Base-by-base conservation (phyloP, 1,284 basidiomycete species). In the Schizophyllum commune region DNA sequence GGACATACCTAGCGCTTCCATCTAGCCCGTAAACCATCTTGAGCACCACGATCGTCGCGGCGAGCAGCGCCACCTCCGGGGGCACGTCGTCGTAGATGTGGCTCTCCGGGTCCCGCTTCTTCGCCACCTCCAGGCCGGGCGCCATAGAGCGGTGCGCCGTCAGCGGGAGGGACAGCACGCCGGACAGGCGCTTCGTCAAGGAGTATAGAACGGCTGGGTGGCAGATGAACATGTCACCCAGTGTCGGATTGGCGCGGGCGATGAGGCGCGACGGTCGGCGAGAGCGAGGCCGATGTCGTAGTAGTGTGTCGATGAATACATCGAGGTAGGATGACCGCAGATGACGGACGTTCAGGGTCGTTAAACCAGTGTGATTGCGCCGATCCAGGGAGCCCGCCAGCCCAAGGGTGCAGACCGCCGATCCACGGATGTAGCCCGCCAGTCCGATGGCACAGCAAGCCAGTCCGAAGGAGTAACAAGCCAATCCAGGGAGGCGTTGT, bases 21-120 rank as follows among this genome's bases (percentile, higher is more conserved):
- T 94, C 92, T 32, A 95, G 71, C 1, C 93, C 92, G 68, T 95
- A 94, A 9, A 87, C 81, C 76, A 95, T 77, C 74, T 94, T 95
- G 70, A 94, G 77, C 32, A 88, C 83, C 4, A 94, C 77, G 17
- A 94, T 78, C 59, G 83, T 81, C 6, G 79, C 79, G 0, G 84
- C 85, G 56, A 85, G 74, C 21, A 96, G 74, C 5, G 84, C 80
- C 27, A 92, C 76, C 70, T 96, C 94, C n/a, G 89, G 84, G 8
- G 92, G 85, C 20, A 84, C 79, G 67, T 81, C 82, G 70, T 90
- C 87, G 61, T 77, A 75, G 61, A 77, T 79, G 69, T 85, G 83
- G 51, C 72, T 71, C 52, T 74, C 73, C 17, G 77, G 75, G 64
- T 83, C 82, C n/a, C 69, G 67, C 34, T 68, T 66, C 61, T 73